phyloP scores from a whole-genome alignment of 2,329 filamentous ascomycete genomes.

The Herpotrichia juniperi region DNA sequence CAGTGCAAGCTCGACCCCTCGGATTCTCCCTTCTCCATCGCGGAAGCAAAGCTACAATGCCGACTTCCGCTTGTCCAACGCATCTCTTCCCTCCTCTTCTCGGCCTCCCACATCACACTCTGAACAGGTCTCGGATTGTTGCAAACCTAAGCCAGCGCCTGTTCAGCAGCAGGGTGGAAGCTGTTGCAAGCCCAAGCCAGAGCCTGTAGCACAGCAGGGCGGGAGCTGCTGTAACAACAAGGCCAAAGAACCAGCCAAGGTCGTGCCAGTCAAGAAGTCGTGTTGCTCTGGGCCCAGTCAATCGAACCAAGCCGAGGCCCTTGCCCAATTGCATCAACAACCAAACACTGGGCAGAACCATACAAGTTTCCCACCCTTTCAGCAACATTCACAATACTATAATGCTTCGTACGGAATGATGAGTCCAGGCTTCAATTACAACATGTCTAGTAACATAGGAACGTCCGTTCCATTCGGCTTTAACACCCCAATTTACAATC shows the following conservation, averaged over 20 bases:
- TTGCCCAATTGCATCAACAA: constrained; percentile 15
- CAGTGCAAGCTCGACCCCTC: constrained; percentile 46
- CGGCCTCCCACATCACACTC: constrained; percentile 10
- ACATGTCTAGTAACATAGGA: constrained; percentile 3
- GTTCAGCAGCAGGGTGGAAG: constrained; percentile 15
- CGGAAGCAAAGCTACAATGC: constrained; percentile 25
- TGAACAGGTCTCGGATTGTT: constrained; percentile 33
- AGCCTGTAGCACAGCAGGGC: background rate
- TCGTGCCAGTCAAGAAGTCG: constrained; percentile 29
- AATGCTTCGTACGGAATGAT: constrained; percentile 26
- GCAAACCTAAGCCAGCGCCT: constrained; percentile 31
- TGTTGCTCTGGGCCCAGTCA: constrained; percentile 33
- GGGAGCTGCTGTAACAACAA: constrained; percentile 40
- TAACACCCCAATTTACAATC: constrained; percentile 42
- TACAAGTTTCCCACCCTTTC: constrained; percentile 16
- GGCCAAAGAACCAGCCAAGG: constrained; percentile 20
- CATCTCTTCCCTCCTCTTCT: constrained; percentile 1
- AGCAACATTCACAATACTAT: constrained; percentile 27
- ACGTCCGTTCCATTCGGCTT: constrained; percentile 33
- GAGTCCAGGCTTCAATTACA: constrained; percentile 17
- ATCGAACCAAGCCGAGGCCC: constrained; percentile 1
- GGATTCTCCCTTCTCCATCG: constrained; percentile 26
- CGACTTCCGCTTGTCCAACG: constrained; percentile 5
- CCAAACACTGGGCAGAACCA: constrained; percentile 3
- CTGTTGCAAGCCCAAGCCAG: constrained; percentile 41